phyloP scores from a whole-genome alignment of 1,139 yeast species.

The Yamadazyma jaroonii region DNA sequence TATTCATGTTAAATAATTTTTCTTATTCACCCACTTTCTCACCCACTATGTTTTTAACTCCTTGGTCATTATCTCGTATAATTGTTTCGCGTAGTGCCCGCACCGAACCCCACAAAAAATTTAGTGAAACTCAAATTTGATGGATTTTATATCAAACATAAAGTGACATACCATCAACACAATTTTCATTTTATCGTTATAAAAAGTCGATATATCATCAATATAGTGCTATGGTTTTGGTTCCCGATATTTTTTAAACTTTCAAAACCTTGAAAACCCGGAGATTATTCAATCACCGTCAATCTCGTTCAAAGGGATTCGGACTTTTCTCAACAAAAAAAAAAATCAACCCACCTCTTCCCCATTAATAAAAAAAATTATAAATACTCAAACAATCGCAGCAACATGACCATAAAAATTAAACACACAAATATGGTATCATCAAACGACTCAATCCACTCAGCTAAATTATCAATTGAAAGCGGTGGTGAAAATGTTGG shows the following conservation, averaged over 20 bases:
- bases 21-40: not conserved
- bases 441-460: slow-evolving; percentile 15
- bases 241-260: not conserved
- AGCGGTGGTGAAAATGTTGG: slow-evolving; percentile 15
- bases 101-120: slow-evolving; percentile 1
- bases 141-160: too few relatives aligned
- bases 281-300: not conserved
- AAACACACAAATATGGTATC: slow-evolving; percentile 10
- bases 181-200: too few relatives aligned
- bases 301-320: not conserved
- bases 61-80: not conserved
- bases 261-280: not conserved
- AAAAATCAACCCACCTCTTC: slow-evolving; percentile 1
- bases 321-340: not conserved
- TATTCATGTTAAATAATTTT: not conserved
- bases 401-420: not conserved
- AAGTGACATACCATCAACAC: too few relatives aligned
- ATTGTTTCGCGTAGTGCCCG: not conserved
- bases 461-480: slow-evolving; percentile 12
- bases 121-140: too few relatives aligned
- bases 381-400: not conserved
- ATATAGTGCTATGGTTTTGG: too few relatives aligned
- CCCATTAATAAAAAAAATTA: not conserved
- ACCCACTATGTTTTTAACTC: not conserved
- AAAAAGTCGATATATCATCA: too few relatives aligned